Percentiles rank a stretch among this genome's conserved stretches.
These are phyloP conservation scores for Kalmanozyma brasiliensis DNA, from an alignment of 1,284 basidiomycete genomes.

Conservation along the genomic window DNA sequence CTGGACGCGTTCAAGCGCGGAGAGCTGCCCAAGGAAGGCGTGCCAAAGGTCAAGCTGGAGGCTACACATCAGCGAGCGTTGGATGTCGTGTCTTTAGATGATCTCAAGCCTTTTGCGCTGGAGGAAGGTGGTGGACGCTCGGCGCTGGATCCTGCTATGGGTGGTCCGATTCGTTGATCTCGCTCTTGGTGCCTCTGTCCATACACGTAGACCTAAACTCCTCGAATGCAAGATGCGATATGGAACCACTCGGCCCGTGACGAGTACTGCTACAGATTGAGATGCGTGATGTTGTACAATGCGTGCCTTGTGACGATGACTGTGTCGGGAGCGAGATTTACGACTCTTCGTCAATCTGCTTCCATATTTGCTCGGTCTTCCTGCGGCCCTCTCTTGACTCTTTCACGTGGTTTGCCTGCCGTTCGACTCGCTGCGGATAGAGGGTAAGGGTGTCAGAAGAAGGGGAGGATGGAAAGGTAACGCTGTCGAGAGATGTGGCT, in stretches of 20 bases:
- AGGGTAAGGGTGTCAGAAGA: no score
- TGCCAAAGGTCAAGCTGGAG: constrained; percentile 51
- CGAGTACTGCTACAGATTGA: constrained; percentile 10
- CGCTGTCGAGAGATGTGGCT: constrained; percentile 2
- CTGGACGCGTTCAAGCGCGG: constrained; percentile 81
- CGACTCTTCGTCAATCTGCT: constrained; percentile 46
- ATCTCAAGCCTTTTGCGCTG: constrained; percentile 35
- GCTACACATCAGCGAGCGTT: constrained; percentile 50
- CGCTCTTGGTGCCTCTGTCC: no score
- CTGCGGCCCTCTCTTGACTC: constrained; percentile 38
- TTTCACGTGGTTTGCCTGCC: constrained; percentile 35
- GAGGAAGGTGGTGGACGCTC: constrained; percentile 10
- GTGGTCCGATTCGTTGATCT: constrained; percentile 38
- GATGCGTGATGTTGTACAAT: constrained; percentile 9
- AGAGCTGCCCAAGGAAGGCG: constrained; percentile 74
- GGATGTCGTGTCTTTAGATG: constrained; percentile 41
- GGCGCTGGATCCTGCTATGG: constrained; percentile 26
- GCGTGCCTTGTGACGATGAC: not conserved
- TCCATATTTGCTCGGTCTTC: constrained; percentile 51
- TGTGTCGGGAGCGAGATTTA: not conserved
- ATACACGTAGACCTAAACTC: no score
- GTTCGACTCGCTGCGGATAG: constrained; percentile 29
- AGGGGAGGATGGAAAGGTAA: no score
- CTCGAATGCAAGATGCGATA: no score
- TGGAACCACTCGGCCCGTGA: no score